Conservation (phyloP, 1,284 basidiomycete species). For the Erythrobasidium hasegawianum region DNA sequence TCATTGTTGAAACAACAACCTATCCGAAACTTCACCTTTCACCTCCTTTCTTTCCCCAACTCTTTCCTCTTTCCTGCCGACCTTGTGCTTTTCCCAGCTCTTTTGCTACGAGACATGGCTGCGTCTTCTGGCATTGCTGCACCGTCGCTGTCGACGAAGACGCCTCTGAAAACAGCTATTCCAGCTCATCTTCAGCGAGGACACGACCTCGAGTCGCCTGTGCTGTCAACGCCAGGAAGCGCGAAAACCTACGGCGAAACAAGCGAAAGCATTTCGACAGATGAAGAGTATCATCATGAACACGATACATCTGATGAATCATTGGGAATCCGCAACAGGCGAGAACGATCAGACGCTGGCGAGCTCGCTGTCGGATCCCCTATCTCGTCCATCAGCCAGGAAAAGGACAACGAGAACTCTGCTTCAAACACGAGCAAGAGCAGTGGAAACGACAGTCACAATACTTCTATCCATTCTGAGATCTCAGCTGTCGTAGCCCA, state of each 20-base stretch:
- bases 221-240: conserved; percentile 17
- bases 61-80: neutral
- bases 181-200: neutral
- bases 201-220: neutral
- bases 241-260: neutral
- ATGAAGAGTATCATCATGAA: no score
- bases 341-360: neutral
- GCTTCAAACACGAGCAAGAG: neutral
- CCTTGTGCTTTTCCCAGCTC: neutral
- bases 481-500: neutral
- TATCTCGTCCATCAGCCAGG: neutral
- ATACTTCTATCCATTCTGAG: neutral
- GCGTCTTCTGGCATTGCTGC: no score
- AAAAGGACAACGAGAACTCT: neutral
- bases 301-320: conserved; percentile 22
- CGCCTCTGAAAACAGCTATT: neutral
- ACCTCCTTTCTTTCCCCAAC: conserved; percentile 2
- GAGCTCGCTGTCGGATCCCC: neutral
- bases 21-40: neutral
- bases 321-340: conserved; percentile 12
- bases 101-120: neutral
- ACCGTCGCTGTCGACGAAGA: no score
- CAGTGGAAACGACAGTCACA: neutral
- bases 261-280: neutral
- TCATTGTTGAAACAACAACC: conserved; percentile 1